A percentile compares a stretch with the other conserved stretches of the same genome.
phyloP scores from a whole-genome alignment of 2,329 filamentous ascomycete species.

The Fusarium succisae region DNA sequence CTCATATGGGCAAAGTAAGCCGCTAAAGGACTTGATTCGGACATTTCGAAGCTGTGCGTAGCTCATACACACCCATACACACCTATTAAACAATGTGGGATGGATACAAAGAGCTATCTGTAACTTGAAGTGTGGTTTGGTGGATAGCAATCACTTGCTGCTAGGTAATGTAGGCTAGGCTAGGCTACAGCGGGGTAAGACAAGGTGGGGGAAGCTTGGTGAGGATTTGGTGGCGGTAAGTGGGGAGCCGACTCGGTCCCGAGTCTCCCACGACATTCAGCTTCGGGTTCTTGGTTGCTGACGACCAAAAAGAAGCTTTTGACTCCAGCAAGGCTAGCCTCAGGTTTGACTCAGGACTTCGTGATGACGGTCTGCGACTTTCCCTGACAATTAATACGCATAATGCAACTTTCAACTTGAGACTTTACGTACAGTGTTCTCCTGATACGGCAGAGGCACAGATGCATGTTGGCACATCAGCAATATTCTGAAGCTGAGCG shows the following conservation, averaged over 20 bases:
- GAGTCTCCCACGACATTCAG: not conserved
- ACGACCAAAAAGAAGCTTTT: not conserved
- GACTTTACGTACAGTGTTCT: not conserved
- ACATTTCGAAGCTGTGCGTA: conserved; percentile 46
- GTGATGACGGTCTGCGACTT: not conserved
- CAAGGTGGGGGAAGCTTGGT: conserved; percentile 14
- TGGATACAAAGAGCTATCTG: conserved; percentile 27
- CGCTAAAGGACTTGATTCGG: conserved; percentile 47
- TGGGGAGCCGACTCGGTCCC: not conserved
- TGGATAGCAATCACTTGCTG: conserved; percentile 20
- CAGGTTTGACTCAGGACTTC: not conserved
- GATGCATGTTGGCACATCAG: not conserved
- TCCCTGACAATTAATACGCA: not conserved
- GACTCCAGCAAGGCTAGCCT: not conserved
- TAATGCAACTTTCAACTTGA: not conserved
- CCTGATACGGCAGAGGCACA: not conserved
- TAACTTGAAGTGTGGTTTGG: conserved; percentile 34
- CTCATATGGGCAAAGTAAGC: conserved; percentile 59
- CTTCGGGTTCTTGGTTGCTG: not conserved
- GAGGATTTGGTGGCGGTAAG: not conserved
- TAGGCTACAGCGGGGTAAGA: conserved; percentile 30
- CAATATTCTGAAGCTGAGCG: not conserved
- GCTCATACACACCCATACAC: not conserved
- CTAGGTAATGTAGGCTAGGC: not conserved
- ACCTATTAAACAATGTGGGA: conserved; percentile 8